These are phyloP conservation scores for Alternaria conjuncta DNA, from an alignment of 2,329 filamentous ascomycete species.

Conservation along the genomic window DNA sequence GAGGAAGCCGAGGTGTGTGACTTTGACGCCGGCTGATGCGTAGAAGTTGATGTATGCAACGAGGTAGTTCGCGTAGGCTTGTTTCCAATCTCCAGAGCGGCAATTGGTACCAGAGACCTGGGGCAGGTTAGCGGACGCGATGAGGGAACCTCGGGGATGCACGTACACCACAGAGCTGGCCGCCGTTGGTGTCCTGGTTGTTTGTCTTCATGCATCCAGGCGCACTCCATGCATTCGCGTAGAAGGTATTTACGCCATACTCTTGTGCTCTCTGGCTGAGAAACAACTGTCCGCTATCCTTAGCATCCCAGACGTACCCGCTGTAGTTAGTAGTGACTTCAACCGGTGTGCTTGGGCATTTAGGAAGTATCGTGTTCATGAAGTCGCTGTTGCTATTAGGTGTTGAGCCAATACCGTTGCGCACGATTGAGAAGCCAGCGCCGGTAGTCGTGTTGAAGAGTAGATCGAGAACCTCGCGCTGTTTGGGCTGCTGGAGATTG, in stretches of 20 bases:
- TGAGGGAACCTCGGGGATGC: conserved; percentile 2
- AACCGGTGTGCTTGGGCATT: conserved; percentile 28
- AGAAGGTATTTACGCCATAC: conserved; percentile 55
- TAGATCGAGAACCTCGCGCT: conserved; percentile 51
- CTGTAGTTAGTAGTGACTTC: conserved; percentile 15
- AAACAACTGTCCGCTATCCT: conserved; percentile 57
- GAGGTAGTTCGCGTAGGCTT: conserved; percentile 58
- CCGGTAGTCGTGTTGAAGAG: conserved; percentile 56
- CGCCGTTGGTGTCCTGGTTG: conserved; percentile 52
- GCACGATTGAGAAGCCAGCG: conserved; percentile 55
- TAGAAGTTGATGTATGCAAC: conserved; percentile 57
- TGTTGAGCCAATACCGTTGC: conserved; percentile 56
- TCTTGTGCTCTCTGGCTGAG: conserved; percentile 57
- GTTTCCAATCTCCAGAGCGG: conserved; percentile 54
- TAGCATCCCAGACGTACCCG: conserved; percentile 29
- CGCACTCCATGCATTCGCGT: conserved; percentile 59
- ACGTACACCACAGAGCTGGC: conserved; percentile 55
- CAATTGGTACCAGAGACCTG: conserved; percentile 36
- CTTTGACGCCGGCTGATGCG: conserved; percentile 47
- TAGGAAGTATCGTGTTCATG: conserved; percentile 40
- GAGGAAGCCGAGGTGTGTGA: conserved; percentile 54
- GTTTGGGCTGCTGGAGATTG: conserved; percentile 50
- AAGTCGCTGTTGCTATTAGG: conserved; percentile 51
- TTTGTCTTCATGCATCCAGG: conserved; percentile 62
- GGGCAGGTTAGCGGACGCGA: neutral